phyloP scores from a whole-genome alignment of 495 filamentous ascomycete species.

The Aspergillus affinis region DNA sequence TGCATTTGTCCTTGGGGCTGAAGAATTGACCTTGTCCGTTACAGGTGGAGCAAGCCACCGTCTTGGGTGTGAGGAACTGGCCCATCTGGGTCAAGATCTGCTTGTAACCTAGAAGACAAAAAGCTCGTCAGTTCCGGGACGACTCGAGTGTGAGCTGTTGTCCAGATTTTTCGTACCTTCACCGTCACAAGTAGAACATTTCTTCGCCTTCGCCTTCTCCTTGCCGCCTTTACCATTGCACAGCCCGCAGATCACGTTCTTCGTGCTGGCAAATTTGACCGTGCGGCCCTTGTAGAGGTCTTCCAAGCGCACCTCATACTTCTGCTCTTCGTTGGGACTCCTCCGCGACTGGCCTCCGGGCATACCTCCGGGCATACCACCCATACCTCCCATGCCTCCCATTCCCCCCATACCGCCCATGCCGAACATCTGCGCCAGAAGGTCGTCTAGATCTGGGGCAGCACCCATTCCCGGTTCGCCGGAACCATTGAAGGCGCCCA shows the following conservation, averaged over 20 bases:
- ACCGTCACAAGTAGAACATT: constrained; percentile 81
- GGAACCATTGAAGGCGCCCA: constrained; percentile 82
- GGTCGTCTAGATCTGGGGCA: constrained; percentile 83
- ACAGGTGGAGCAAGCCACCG: constrained; percentile 73
- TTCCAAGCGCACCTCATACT: constrained; percentile 86
- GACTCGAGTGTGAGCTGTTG: not conserved
- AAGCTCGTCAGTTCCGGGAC: constrained; percentile 12
- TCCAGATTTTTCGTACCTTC: constrained; percentile 43
- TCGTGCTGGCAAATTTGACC: constrained; percentile 88
- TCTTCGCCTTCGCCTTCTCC: constrained; percentile 81
- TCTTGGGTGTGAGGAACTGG: constrained; percentile 75
- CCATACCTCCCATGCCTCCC: constrained; percentile 56
- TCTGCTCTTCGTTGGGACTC: constrained; percentile 82
- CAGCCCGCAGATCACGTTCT: constrained; percentile 81
- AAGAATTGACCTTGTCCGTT: constrained; percentile 77
- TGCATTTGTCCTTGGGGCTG: constrained; percentile 94
- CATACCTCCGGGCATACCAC: constrained; percentile 60
- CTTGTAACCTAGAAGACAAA: constrained; percentile 50
- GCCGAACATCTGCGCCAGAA: constrained; percentile 92
- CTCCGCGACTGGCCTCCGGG: constrained; percentile 61
- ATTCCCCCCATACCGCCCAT: constrained; percentile 55
- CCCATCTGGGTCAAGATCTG: constrained; percentile 75
- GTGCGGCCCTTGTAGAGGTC: constrained; percentile 99
- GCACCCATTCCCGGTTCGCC: constrained; percentile 65
- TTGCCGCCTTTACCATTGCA: constrained; percentile 93